Conservation (phyloP, 2,329 filamentous ascomycete genomes). For the Bipolaris cookei region DNA sequence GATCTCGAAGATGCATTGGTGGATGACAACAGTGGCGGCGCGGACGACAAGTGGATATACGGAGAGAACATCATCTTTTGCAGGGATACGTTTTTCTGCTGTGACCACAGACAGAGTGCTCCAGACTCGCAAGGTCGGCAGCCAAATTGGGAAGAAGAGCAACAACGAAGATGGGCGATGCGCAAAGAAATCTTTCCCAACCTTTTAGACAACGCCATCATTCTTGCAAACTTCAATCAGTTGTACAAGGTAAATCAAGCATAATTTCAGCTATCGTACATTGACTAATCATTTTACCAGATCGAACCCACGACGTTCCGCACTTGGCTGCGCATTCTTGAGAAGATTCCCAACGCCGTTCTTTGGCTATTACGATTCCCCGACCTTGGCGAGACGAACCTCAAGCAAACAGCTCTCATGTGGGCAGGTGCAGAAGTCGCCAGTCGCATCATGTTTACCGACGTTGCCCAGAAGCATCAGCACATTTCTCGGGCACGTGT, state of each 20-base stretch:
- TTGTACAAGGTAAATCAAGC: constrained; percentile 80
- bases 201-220: constrained; percentile 81
- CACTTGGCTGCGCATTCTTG: constrained; percentile 90
- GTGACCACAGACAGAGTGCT: constrained; percentile 91
- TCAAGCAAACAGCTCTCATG: constrained; percentile 75
- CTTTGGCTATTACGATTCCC: constrained; percentile 98
- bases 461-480: constrained; percentile 92
- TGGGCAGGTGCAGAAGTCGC: constrained; percentile 91
- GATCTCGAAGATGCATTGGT: constrained; percentile 71
- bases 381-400: constrained; percentile 85
- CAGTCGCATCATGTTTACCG: constrained; percentile 87
- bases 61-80: constrained; percentile 97
- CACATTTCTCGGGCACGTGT: constrained; percentile 92
- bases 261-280: background rate
- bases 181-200: constrained; percentile 88
- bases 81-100: constrained; percentile 96
- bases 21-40: constrained; percentile 70
- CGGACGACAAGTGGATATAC: constrained; percentile 86
- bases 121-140: constrained; percentile 69
- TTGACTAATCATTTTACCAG: constrained; percentile 55
- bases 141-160: constrained; percentile 83
- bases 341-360: constrained; percentile 82
- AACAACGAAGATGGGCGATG: constrained; percentile 85
- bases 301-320: constrained; percentile 97
- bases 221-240: constrained; percentile 98